Conservation (phyloP, 768 basidiomycete genomes). For the Rhizopogon vinicolor region DNA sequence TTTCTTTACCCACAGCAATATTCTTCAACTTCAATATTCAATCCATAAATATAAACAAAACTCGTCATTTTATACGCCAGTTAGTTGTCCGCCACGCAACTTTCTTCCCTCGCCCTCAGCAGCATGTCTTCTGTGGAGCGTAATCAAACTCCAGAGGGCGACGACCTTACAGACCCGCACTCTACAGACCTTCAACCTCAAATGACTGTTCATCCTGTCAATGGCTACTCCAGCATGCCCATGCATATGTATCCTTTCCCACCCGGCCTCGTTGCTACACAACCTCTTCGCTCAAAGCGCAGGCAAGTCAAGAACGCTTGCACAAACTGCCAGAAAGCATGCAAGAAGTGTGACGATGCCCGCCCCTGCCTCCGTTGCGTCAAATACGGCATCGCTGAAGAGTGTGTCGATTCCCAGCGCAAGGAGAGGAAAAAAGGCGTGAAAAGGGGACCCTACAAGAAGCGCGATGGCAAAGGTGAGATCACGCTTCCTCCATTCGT, state of each 20-base stretch:
- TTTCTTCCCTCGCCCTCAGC: constrained; percentile 29
- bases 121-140: constrained; percentile 35
- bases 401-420: constrained; percentile 86
- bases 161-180: constrained; percentile 30
- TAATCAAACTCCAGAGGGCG: constrained; percentile 36
- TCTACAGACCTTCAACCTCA: constrained; percentile 38
- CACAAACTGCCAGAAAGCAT: constrained; percentile 87
- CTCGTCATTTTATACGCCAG: constrained; percentile 13
- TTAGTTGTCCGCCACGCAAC: constrained; percentile 30
- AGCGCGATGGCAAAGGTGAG: constrained; percentile 88
- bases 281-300: constrained; percentile 67
- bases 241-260: constrained; percentile 73
- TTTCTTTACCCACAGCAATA: constrained; percentile 6
- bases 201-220: constrained; percentile 47
- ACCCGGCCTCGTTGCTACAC: constrained; percentile 38
- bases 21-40: background rate
- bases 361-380: constrained; percentile 91
- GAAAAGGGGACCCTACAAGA: constrained; percentile 90
- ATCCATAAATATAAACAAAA: constrained; percentile 7
- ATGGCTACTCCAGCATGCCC: constrained; percentile 45
- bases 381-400: constrained; percentile 83
- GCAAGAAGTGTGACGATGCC: constrained; percentile 90
- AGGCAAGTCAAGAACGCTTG: constrained; percentile 90
- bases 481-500: constrained; percentile 13
- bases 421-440: constrained; percentile 90